phyloP scores from a whole-genome alignment of 371 early-diverging fungal species.

The Syncephalastrum monosporum region DNA sequence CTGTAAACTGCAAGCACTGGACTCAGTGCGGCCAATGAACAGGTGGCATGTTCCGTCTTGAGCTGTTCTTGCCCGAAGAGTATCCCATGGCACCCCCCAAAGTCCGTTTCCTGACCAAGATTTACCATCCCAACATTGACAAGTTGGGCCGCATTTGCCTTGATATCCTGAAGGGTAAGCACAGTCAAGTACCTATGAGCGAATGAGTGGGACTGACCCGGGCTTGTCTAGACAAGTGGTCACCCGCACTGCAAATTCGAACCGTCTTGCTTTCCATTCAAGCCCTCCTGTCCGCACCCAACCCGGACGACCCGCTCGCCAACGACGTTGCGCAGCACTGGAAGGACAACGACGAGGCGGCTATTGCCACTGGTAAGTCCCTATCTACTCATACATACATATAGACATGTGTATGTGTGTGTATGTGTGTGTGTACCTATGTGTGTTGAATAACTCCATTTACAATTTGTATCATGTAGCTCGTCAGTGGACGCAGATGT shows the following conservation, averaged over 20 bases:
- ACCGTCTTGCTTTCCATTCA: slow-evolving; percentile 98
- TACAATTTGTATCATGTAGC: slow-evolving; percentile 9
- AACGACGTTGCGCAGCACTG: slow-evolving; percentile 99
- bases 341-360: slow-evolving; percentile 93
- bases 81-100: slow-evolving; percentile 99
- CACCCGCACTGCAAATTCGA: slow-evolving; percentile 97
- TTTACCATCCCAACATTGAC: slow-evolving; percentile 99
- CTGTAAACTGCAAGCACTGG: neutral
- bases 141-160: slow-evolving; percentile 98
- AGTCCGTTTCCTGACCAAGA: slow-evolving; percentile 97
- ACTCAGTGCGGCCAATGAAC: neutral
- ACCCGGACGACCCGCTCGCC: slow-evolving; percentile 98
- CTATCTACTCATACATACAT: too few species aligned
- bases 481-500: slow-evolving; percentile 24
- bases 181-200: too few species aligned
- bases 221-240: slow-evolving; percentile 90
- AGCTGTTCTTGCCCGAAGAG: slow-evolving; percentile 95
- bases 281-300: slow-evolving; percentile 98
- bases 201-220: neutral
- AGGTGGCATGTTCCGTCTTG: slow-evolving; percentile 97
- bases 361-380: slow-evolving; percentile 83
- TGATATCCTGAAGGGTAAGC: slow-evolving; percentile 95
- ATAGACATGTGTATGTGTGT: too few species aligned
- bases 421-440: too few species aligned
- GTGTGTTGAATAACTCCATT: neutral